Evolutionary conservation across 805 yeast genomes (phyloP).

Genomic region (Deakozyma indianensis): DNA sequence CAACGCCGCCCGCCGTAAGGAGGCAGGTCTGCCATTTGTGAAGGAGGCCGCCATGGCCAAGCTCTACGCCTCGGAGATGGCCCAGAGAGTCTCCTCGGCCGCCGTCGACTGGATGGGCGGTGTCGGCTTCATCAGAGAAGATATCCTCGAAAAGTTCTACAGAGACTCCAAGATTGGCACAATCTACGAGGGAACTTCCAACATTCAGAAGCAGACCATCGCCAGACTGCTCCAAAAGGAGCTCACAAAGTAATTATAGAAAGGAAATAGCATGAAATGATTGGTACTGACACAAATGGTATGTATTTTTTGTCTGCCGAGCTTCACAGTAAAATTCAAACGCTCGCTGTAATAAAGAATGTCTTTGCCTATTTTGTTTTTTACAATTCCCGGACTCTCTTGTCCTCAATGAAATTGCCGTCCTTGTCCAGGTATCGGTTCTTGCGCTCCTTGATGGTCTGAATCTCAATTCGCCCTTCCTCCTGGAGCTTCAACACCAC

Average conservation of each 20-base stretch:
- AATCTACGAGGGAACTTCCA: slow-evolving; percentile 31
- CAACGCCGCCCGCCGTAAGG: slow-evolving; percentile 33
- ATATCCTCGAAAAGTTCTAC: slow-evolving; percentile 27
- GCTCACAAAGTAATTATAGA: slow-evolving; percentile 6
- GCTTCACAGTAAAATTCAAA: no score
- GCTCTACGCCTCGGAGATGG: slow-evolving; percentile 26
- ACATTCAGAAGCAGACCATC: slow-evolving; percentile 29
- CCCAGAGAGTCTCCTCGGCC: slow-evolving; percentile 24
- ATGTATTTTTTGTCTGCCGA: neutral
- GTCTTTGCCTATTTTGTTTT: no score
- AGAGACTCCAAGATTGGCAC: slow-evolving; percentile 32
- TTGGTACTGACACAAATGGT: neutral
- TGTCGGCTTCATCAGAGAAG: slow-evolving; percentile 31
- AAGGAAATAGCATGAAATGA: no score
- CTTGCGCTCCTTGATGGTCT: neutral
- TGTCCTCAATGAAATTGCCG: neutral
- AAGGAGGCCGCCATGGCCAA: slow-evolving; percentile 34
- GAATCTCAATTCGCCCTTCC: neutral
- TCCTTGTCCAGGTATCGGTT: neutral
- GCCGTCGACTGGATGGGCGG: slow-evolving; percentile 37
- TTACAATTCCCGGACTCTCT: neutral
- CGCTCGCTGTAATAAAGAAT: no score
- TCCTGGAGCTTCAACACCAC: neutral
- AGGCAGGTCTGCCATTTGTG: slow-evolving; percentile 25
- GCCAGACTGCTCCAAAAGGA: slow-evolving; percentile 26